Evolutionary conservation across 2,329 filamentous ascomycete genomes (phyloP), one percentile per base, ranked within the genome.

Genomic region (Venturia effusa): DNA sequence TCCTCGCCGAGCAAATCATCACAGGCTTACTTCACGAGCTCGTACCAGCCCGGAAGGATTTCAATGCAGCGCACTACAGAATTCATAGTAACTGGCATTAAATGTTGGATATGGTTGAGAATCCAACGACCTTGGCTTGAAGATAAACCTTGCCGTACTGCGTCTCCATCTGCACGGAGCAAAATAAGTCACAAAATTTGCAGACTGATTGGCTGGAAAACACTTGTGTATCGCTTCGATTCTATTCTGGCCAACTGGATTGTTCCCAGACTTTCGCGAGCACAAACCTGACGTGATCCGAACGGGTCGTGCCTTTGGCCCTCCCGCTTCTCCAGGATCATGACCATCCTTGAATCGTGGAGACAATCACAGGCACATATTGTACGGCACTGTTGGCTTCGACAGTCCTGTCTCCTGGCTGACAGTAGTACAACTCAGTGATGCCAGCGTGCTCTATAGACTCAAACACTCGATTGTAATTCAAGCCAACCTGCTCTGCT

Each of bases 401-500:
- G 34, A 19, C 3, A 61, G 37, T 37, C 22, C 10, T 40, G 7
- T 41, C 41, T 15, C 24, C 41, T 13, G 37, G 59, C 70, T 34
- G 51, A 41, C 76, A 70, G 65, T 72, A 77, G 68, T 73, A 71
- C 39, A 94, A 77, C 65, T 85, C 79, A 39, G 76, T 71, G 32
- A 93, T 84, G 4, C 86, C 87, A 15, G 90, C 76, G 65, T 78
- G 81, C 67, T 85, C 81, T 64, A 96, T 77, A 73, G 89, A 96
- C 0, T 83, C 80, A 65, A 95, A 76, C 5, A 89, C 85, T 48
- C 83, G 83, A 57, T 74, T 72, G 77, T 94, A 97, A 72, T 96
- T 93, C 61, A 90, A 87, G n/a, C 87, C 91, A 5, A 99, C 83
- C 72, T 99, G 93, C 1, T 84, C 88, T 65, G 91, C 83, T 45